phyloP scores from a whole-genome alignment of 2,329 filamentous ascomycete species.

The Botryotinia calthae region DNA sequence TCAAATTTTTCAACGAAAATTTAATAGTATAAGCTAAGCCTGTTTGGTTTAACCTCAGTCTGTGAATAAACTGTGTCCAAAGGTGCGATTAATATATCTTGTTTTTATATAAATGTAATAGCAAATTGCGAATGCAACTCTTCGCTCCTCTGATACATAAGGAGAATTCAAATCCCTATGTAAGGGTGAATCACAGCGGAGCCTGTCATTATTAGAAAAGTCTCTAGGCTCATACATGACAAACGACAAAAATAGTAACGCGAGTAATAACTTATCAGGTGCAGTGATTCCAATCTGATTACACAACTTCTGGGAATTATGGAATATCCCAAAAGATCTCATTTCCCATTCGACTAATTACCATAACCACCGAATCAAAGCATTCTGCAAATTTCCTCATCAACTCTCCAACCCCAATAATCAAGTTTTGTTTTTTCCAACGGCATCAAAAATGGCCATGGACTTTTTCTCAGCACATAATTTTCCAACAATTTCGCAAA shows the following conservation, averaged over 20 bases:
- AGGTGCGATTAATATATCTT: too few species aligned
- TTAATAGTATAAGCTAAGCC: accelerated
- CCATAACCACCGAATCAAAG: neutral
- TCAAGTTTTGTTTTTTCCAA: slow-evolving; percentile 20
- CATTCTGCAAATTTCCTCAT: slow-evolving; percentile 10
- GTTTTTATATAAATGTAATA: too few species aligned
- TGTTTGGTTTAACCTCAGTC: neutral
- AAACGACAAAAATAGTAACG: too few species aligned
- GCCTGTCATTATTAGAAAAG: too few species aligned
- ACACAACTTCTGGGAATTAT: neutral
- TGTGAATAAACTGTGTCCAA: too few species aligned
- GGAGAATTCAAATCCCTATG: too few species aligned
- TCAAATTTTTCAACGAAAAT: accelerated
- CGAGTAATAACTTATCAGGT: too few species aligned
- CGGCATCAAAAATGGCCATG: slow-evolving; percentile 17
- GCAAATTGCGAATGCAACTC: too few species aligned
- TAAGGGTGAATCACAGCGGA: too few species aligned
- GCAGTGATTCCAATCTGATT: neutral
- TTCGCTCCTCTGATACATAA: too few species aligned
- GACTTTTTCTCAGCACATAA: neutral
- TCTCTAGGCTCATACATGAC: too few species aligned
- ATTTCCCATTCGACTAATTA: accelerated
- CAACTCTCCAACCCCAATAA: slow-evolving; percentile 22
- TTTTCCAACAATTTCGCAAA: slow-evolving; percentile 17
- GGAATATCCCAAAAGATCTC: neutral